Conservation (phyloP, 148 eudicot genomes). For the Silene latifolia region DNA sequence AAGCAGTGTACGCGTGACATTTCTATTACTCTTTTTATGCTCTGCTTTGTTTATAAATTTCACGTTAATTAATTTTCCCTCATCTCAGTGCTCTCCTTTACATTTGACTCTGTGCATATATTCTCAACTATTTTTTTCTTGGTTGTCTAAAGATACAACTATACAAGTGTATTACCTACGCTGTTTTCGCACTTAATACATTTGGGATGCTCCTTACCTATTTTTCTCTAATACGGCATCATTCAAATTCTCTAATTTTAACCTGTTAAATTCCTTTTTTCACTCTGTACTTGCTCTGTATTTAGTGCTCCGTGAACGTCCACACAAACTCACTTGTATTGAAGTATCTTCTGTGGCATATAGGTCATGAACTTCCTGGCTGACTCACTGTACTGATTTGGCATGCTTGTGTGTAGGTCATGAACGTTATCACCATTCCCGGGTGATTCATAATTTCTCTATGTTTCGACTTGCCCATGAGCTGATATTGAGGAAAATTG, state of each 20-base stretch:
- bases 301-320: not conserved
- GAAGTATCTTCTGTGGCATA: no score
- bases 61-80: not conserved
- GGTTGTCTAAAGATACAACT: no score
- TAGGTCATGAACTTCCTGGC: no score
- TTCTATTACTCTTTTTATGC: not conserved
- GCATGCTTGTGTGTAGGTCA: no score
- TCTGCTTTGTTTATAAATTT: conserved; percentile 1
- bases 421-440: no score
- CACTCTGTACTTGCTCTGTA: not conserved
- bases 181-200: not conserved
- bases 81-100: not conserved
- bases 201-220: not conserved
- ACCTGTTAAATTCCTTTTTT: not conserved
- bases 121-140: not conserved
- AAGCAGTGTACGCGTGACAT: conserved; percentile 38
- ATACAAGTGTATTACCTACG: no score
- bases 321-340: no score
- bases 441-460: no score
- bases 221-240: not conserved
- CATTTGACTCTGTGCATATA: not conserved
- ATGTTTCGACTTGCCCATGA: no score
- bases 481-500: no score
- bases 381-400: no score
- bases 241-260: not conserved